These are phyloP conservation scores for Sarcocystis neurona DNA, from an alignment of 169 alveolate species.

Conservation along the genomic window DNA sequence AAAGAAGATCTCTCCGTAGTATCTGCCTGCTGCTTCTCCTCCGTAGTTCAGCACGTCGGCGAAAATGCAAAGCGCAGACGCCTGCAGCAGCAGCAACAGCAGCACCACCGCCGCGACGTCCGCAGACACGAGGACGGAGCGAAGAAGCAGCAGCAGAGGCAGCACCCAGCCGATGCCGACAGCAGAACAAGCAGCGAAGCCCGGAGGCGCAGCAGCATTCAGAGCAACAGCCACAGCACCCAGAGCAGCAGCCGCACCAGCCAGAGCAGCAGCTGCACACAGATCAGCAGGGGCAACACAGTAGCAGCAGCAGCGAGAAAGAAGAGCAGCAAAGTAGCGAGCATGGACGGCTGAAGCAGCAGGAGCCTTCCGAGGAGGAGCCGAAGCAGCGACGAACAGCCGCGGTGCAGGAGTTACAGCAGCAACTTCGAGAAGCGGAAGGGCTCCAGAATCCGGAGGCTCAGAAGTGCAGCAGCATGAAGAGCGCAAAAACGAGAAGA, in stretches of 20 bases:
- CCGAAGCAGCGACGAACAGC: too few relatives aligned
- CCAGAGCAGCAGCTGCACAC: not conserved
- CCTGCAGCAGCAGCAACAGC: conserved; percentile 1
- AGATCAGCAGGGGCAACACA: not conserved
- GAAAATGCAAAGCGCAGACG: conserved; percentile 60
- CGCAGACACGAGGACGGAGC: not conserved
- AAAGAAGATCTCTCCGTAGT: conserved; percentile 36
- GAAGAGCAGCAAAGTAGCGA: too few relatives aligned
- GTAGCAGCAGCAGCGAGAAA: not conserved
- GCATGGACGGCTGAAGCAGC: too few relatives aligned
- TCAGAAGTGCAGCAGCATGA: too few relatives aligned
- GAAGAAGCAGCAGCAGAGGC: not conserved
- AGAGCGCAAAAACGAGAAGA: not conserved
- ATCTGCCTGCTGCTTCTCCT: conserved; percentile 31
- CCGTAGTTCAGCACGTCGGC: conserved; percentile 62
- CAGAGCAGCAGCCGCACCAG: not conserved
- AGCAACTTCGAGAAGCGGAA: too few relatives aligned
- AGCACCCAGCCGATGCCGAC: not conserved
- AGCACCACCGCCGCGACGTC: not conserved
- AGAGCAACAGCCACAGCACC: not conserved
- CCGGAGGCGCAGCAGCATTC: not conserved
- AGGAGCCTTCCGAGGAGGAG: too few relatives aligned
- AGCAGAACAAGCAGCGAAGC: not conserved
- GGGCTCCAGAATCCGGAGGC: not conserved
- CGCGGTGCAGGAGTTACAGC: too few relatives aligned